Conservation (phyloP, 169 alveolate species). For the Babesia gibsoni region DNA sequence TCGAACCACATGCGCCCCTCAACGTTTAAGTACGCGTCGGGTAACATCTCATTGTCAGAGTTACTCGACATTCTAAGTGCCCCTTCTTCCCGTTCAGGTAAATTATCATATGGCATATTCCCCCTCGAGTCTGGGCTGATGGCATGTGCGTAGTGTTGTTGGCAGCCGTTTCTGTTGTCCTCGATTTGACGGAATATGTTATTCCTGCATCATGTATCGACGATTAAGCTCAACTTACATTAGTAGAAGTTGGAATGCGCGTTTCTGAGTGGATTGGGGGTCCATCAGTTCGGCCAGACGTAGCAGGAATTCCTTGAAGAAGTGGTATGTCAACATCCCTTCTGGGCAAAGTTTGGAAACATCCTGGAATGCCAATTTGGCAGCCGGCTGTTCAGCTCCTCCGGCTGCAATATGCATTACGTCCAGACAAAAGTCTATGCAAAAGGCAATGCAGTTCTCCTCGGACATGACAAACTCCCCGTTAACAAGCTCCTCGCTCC, state of each 20-base stretch:
- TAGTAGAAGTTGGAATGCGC: constrained; percentile 47
- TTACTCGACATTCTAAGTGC: background rate
- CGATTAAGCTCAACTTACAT: constrained; percentile 7
- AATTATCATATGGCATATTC: constrained; percentile 1
- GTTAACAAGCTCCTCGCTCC: constrained; percentile 18
- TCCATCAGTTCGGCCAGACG: constrained; percentile 29
- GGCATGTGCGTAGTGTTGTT: background rate
- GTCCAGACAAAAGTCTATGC: constrained; percentile 55
- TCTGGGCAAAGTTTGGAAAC: background rate
- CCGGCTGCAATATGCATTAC: constrained; percentile 9
- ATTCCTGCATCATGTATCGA: background rate
- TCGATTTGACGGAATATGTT: constrained; percentile 9
- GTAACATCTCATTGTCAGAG: background rate
- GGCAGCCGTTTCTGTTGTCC: background rate
- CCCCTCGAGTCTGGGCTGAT: constrained; percentile 22
- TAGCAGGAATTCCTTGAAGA: constrained; percentile 56
- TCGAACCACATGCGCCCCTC: constrained; percentile 63
- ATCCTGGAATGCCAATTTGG: constrained; percentile 38
- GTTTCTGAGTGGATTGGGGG: constrained; percentile 50
- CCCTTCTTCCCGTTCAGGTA: background rate
- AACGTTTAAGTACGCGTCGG: constrained; percentile 21
- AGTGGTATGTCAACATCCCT: constrained; percentile 36
- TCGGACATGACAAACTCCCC: constrained; percentile 62
- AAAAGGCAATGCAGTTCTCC: constrained; percentile 34
- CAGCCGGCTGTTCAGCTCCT: constrained; percentile 28